A percentile compares a stretch with the other conserved stretches of the same genome.
phyloP scores from a whole-genome alignment of 345 rosid genomes.

The Linum usitatissimum region DNA sequence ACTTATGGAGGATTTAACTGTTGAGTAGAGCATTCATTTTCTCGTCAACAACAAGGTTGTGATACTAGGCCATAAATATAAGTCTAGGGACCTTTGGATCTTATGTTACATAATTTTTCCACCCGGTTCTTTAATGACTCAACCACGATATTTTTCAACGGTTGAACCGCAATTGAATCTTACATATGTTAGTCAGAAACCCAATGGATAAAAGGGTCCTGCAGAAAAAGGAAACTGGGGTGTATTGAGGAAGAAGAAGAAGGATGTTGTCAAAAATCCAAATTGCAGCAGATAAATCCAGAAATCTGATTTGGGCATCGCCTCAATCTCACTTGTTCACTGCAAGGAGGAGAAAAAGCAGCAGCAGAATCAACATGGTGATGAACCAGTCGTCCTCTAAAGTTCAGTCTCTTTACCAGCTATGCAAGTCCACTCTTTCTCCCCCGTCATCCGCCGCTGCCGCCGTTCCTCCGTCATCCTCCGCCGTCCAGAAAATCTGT shows the following conservation, averaged over 20 bases:
- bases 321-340: background rate
- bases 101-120: no score
- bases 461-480: conserved; percentile 34
- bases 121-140: no score
- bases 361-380: conserved; percentile 36
- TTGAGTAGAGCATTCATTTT: no score
- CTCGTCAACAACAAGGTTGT: no score
- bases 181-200: no score
- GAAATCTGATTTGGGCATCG: conserved; percentile 14
- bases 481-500: conserved; percentile 37
- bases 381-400: conserved; percentile 29
- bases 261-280: conserved; percentile 40
- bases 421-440: conserved; percentile 46
- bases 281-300: conserved; percentile 38
- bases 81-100: no score
- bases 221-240: no score
- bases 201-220: no score
- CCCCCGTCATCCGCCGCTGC: conserved; percentile 42
- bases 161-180: no score
- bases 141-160: no score
- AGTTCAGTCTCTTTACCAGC: conserved; percentile 57
- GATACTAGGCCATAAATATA: no score
- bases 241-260: conserved; percentile 6
- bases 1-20: no score
- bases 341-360: conserved; percentile 4